Evolutionary conservation across 108 stramenopile genomes (phyloP).

Genomic region (Stephanodiscus minutulus): DNA sequence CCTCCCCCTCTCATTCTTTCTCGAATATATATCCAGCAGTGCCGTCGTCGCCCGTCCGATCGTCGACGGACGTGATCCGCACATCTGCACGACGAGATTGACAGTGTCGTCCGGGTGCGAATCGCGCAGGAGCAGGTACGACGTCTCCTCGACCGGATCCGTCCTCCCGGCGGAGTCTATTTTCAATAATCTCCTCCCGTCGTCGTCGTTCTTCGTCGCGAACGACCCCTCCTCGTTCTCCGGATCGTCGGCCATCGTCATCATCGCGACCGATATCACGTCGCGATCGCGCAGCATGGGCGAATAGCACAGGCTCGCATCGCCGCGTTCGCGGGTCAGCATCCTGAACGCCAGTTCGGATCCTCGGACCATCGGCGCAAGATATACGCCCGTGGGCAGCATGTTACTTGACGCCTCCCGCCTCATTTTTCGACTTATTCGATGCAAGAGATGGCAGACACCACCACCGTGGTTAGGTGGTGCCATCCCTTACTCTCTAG

Average conservation of each 20-base stretch:
- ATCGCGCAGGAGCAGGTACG: conserved; percentile 49
- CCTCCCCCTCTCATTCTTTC: background rate
- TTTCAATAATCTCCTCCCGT: too few relatives aligned
- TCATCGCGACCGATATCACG: conserved; percentile 49
- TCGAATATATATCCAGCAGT: conserved; percentile 38
- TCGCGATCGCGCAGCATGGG: conserved; percentile 64
- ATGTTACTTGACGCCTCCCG: background rate
- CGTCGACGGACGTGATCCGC: conserved; percentile 41
- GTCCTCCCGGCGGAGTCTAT: conserved; percentile 45
- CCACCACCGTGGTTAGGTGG: background rate
- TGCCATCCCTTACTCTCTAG: too few relatives aligned
- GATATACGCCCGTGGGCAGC: conserved; percentile 32
- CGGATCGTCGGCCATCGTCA: conserved; percentile 23
- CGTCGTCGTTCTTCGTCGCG: too few relatives aligned
- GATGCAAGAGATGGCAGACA: too few relatives aligned
- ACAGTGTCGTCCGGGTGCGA: conserved; percentile 23
- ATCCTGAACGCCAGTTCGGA: conserved; percentile 60
- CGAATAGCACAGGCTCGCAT: conserved; percentile 52
- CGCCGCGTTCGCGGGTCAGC: conserved; percentile 49
- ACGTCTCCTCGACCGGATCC: conserved; percentile 27
- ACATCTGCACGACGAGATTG: conserved; percentile 56
- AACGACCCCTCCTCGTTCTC: background rate
- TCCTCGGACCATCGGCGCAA: conserved; percentile 72
- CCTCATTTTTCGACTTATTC: background rate
- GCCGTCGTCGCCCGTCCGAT: conserved; percentile 46